Base-by-base conservation (phyloP, 495 filamentous ascomycete species). In the Penicillium canariense region DNA sequence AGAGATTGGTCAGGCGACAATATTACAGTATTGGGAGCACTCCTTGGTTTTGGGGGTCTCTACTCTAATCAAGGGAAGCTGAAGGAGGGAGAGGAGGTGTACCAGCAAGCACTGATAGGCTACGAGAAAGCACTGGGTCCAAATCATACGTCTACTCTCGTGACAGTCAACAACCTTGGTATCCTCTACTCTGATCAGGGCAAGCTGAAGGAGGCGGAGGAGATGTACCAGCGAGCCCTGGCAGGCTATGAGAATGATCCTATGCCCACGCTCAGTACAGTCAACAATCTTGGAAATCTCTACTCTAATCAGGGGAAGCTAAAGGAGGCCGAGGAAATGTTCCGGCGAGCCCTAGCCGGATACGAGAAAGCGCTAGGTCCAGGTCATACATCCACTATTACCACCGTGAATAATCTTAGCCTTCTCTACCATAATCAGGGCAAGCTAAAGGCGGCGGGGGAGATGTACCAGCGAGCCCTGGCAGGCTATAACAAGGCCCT, bases 11-110 rank as follows among this genome's bases (percentile, higher is more conserved):
- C 22, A 22, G 44, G 17, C 34, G 14, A 39, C 38, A 36, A 58
- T 51, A 27, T 43, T 48, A 31, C 20, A 8, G 9, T 65, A 10
- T 23, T 8, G 52, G 60, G 62, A 59, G 71, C 71, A 31, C 59
- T 75, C 28, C 15, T 17, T 40, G 36, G 36, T 40, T 40, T 40
- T 15, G 36, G 36, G 10, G 7, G 20, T 7, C 55, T 70, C 45
- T 70, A 68, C 51, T 0, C 0, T 0, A 3, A 63, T 30, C 71
- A 74, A 44, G 67, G 67, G 28, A 72, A 65, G 55, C 48, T 67
- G 18, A 40, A 55, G 8, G 58, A 76, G 59, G 70, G 70, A 52
- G 68, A 74, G 48, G 32, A 51, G 55, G 67, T 75, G 64, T 70
- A 65, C 52, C 46, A 59, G 52, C 58, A 52, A 40, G 61, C 61